Base-by-base conservation (phyloP, 371 early-diverging fungal genomes). In the Nematocida ausubeli region DNA sequence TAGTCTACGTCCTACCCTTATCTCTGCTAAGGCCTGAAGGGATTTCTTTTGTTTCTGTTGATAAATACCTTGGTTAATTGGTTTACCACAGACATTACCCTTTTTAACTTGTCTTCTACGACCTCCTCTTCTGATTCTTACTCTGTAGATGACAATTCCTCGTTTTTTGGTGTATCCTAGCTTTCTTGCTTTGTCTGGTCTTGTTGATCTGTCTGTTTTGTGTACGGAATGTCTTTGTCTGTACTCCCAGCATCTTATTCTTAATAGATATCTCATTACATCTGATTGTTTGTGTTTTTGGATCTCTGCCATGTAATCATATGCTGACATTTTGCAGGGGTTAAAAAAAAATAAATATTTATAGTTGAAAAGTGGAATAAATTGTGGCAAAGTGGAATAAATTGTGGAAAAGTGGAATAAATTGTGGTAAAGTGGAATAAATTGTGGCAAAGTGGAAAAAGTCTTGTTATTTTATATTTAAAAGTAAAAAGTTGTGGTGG, bases 151-250 rank as follows among this genome's bases (percentile, higher is more conserved):
- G 81, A 92, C 92, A 87, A 90, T 93, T 82, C 98, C 98, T 88
- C 92, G 92, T 90, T 95, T 97, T 87, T 93, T 93, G 88, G 93
- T 94, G 91, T 96, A 97, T 73, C 98, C 98, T 70, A 96, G 89
- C 83, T 93, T 93, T 85, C 95, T 91, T 66, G 98, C 98, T 90
- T 95, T 94, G 86, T 96, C 96, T 71, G 95, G 93, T 85, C 94
- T 94, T 79, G 95, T 92, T 62, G 98, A 94, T 85, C 94, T 92
- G 75, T 93, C 92, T 52, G 95, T 95, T 83, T 94, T 91, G 90
- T 95, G 95, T 84, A 95, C 91, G 79, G 90, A 92, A 86, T 92
- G 91, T 86, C 93, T 89, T 88, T 96, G 98, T 83, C 93, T 89
- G 91, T 91, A 95, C 88, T 96, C 96, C 94, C 96, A 96, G 89